phyloP scores from a whole-genome alignment of 1,139 yeast genomes.

The Saccharomyces hybrid region DNA sequence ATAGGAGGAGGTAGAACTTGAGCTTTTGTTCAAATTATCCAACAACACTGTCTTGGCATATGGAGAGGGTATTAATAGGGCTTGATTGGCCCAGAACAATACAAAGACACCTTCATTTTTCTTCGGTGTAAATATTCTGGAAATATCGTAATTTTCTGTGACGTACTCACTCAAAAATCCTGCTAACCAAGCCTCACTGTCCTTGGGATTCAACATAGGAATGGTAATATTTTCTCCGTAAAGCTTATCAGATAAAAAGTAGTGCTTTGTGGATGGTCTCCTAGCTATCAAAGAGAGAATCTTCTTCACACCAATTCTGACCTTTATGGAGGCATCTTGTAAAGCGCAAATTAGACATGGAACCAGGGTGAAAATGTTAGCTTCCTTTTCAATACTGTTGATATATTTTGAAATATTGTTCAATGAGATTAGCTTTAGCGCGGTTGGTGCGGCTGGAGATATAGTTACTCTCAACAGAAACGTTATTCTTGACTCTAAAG shows the following conservation, averaged over 20 bases:
- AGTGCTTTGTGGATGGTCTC: constrained; percentile 36
- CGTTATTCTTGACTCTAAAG: constrained; percentile 41
- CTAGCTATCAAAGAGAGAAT: constrained; percentile 31
- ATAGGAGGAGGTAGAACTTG: constrained; percentile 28
- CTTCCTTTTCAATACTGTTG: constrained; percentile 32
- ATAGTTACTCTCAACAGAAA: constrained; percentile 51
- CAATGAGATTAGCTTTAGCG: constrained; percentile 46
- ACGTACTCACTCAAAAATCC: constrained; percentile 40
- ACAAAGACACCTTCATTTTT: constrained; percentile 40
- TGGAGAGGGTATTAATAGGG: constrained; percentile 39
- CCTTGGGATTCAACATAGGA: constrained; percentile 60
- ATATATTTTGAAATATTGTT: constrained; percentile 36
- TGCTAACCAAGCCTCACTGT: constrained; percentile 44
- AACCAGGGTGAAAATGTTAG: constrained; percentile 37
- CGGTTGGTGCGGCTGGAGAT: constrained; percentile 50
- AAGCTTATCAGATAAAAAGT: constrained; percentile 37
- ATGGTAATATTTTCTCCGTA: constrained; percentile 44
- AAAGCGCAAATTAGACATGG: constrained; percentile 39
- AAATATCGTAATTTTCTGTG: constrained; percentile 41
- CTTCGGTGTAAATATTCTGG: constrained; percentile 36
- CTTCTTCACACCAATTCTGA: constrained; percentile 35
- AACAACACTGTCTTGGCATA: constrained; percentile 40
- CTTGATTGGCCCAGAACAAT: constrained; percentile 47
- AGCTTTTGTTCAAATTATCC: constrained; percentile 16
- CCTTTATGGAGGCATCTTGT: constrained; percentile 35